Percentiles rank a stretch among this genome's conserved stretches.
These are phyloP conservation scores for Paralagenidium karlingii DNA, from an alignment of 352 stramenopile genomes.

Conservation along the genomic window DNA sequence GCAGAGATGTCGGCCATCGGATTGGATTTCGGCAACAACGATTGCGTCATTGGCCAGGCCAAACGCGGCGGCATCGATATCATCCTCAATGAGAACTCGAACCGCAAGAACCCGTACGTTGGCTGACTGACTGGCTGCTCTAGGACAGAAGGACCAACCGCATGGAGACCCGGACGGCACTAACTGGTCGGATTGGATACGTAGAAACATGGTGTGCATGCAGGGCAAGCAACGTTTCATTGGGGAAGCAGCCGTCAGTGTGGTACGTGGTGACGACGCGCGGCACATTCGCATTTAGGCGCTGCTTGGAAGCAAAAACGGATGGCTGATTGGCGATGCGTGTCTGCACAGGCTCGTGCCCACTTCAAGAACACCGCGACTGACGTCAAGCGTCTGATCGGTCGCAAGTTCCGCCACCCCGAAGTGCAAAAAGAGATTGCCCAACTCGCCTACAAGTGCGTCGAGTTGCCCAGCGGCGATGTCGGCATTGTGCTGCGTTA, in stretches of 20 bases:
- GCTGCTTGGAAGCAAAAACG: slow-evolving; percentile 1
- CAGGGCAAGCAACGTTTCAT: slow-evolving; percentile 90
- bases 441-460: slow-evolving; percentile 84
- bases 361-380: slow-evolving; percentile 98
- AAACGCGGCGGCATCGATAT: slow-evolving; percentile 97
- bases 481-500: slow-evolving; percentile 89
- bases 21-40: slow-evolving; percentile 94
- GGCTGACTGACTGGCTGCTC: neutral
- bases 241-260: slow-evolving; percentile 82
- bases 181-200: slow-evolving; percentile 4
- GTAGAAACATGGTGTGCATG: slow-evolving; percentile 75
- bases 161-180: neutral
- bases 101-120: slow-evolving; percentile 93
- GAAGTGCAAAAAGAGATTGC: slow-evolving; percentile 94
- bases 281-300: neutral
- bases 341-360: slow-evolving; percentile 47
- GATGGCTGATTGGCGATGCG: slow-evolving; percentile 1
- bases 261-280: slow-evolving; percentile 18
- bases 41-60: slow-evolving; percentile 93
- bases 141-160: no score
- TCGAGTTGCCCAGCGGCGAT: slow-evolving; percentile 79
- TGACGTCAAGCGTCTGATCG: slow-evolving; percentile 96
- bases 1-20: slow-evolving; percentile 93
- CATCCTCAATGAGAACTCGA: slow-evolving; percentile 99
- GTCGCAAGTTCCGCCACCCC: slow-evolving; percentile 92